phyloP scores from a whole-genome alignment of 768 basidiomycete genomes.

The Tricholoma furcatifolium region DNA sequence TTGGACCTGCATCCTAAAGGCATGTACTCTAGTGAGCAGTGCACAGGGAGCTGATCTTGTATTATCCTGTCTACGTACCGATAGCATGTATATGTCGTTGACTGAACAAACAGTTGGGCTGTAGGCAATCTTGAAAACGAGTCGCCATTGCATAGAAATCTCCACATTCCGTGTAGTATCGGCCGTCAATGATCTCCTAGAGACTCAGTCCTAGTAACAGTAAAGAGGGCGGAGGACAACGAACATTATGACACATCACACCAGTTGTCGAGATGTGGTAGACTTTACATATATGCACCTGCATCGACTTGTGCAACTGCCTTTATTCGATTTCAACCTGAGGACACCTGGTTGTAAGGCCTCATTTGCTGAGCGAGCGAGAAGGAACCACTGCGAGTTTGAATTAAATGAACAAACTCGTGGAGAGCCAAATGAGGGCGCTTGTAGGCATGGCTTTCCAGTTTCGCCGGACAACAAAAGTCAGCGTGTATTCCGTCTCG shows the following conservation, averaged over 20 bases:
- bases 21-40: neutral
- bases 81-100: conserved; percentile 55
- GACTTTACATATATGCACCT: too few relatives aligned
- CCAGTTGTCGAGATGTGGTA: too few relatives aligned
- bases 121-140: conserved; percentile 62
- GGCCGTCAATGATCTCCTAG: conserved; percentile 70
- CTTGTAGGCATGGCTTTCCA: neutral
- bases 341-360: conserved; percentile 31
- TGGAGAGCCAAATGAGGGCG: neutral
- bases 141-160: conserved; percentile 77
- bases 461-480: neutral
- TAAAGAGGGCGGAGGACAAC: conserved; percentile 21
- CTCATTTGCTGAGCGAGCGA: conserved; percentile 40
- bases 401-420: conserved; percentile 28
- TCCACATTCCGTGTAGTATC: conserved; percentile 65
- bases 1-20: conserved; percentile 51
- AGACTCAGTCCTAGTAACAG: neutral
- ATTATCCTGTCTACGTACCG: conserved; percentile 34
- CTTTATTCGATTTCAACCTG: conserved; percentile 16
- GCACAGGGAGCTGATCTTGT: neutral
- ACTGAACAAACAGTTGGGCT: conserved; percentile 69
- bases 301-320: conserved; percentile 2
- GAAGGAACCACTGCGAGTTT: conserved; percentile 21
- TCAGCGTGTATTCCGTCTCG: neutral
- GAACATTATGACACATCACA: conserved; percentile 74